Conservation (phyloP, 1,139 yeast genomes). For the Meyerozyma smithsonii region DNA sequence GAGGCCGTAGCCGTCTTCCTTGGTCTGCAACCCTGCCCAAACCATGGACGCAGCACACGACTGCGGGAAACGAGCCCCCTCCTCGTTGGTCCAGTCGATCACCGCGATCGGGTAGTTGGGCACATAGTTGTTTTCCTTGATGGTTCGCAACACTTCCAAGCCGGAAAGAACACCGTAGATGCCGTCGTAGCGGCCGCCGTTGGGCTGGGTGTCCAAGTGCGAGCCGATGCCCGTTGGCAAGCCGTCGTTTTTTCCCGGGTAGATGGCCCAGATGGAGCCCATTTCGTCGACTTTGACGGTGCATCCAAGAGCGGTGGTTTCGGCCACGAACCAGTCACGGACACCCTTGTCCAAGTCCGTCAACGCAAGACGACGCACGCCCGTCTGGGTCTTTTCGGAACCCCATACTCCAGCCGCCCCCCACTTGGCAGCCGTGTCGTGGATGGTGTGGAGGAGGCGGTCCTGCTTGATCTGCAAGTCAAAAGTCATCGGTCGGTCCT, state of each 20-base stretch:
- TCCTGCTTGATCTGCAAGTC: conserved; percentile 13
- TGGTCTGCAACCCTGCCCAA: conserved; percentile 51
- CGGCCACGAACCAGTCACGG: conserved; percentile 63
- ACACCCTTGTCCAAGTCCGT: conserved; percentile 58
- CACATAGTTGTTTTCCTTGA: conserved; percentile 50
- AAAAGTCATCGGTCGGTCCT: no score
- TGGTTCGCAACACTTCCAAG: conserved; percentile 58
- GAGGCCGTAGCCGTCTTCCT: conserved; percentile 46
- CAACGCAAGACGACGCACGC: conserved; percentile 59
- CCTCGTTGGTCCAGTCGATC: conserved; percentile 72
- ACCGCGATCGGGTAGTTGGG: conserved; percentile 66
- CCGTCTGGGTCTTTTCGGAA: conserved; percentile 49
- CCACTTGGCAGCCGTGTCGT: conserved; percentile 51
- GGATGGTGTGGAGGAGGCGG: conserved; percentile 53
- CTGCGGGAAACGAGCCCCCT: conserved; percentile 71
- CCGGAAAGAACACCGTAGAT: conserved; percentile 66
- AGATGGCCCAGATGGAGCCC: conserved; percentile 65
- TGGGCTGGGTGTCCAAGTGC: conserved; percentile 76
- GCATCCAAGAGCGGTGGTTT: conserved; percentile 53
- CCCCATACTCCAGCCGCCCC: conserved; percentile 68
- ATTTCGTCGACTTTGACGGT: conserved; percentile 52
- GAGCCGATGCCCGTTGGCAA: conserved; percentile 68
- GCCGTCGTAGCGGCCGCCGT: conserved; percentile 74
- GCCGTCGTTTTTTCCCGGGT: conserved; percentile 49
- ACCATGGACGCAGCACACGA: conserved; percentile 63